Percentiles rank a stretch among this genome's conserved stretches.
Conservation (phyloP, 2,329 filamentous ascomycete species). For the Clarireedia paspali region DNA sequence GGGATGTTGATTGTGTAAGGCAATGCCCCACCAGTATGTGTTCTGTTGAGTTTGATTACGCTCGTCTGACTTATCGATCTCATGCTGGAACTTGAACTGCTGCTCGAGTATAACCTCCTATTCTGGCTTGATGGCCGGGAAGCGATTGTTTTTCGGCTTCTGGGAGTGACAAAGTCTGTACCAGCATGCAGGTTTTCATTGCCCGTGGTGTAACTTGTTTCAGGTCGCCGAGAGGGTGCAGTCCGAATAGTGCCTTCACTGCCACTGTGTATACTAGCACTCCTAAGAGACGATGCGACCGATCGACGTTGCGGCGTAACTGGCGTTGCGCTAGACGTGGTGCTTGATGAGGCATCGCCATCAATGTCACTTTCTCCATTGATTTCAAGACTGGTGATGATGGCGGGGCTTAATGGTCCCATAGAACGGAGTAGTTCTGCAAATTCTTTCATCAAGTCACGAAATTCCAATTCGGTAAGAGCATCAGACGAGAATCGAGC, state of each 20-base stretch:
- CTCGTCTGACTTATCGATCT: conserved; percentile 23
- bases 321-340: conserved; percentile 13
- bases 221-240: conserved; percentile 15
- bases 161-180: conserved; percentile 23
- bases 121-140: conserved; percentile 21
- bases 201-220: conserved; percentile 10
- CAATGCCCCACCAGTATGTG: conserved; percentile 19
- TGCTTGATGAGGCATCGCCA: conserved; percentile 19
- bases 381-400: conserved; percentile 19
- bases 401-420: conserved; percentile 36
- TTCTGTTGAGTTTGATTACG: conserved; percentile 24
- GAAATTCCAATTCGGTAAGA: conserved; percentile 64
- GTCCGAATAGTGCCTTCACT: conserved; percentile 28
- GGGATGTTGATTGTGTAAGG: conserved; percentile 25
- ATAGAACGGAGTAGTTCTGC: conserved; percentile 73
- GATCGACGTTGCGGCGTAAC: conserved; percentile 23
- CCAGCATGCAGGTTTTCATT: conserved; percentile 16
- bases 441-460: conserved; percentile 75
- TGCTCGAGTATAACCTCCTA: conserved; percentile 18
- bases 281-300: conserved; percentile 17
- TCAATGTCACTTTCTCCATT: conserved; percentile 25
- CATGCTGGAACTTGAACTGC: conserved; percentile 17
- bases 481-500: conserved; percentile 72
- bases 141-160: conserved; percentile 15
- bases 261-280: conserved; percentile 16